Evolutionary conservation across 345 rosid genomes (phyloP).

Genomic region (Pugionium cornutum): DNA sequence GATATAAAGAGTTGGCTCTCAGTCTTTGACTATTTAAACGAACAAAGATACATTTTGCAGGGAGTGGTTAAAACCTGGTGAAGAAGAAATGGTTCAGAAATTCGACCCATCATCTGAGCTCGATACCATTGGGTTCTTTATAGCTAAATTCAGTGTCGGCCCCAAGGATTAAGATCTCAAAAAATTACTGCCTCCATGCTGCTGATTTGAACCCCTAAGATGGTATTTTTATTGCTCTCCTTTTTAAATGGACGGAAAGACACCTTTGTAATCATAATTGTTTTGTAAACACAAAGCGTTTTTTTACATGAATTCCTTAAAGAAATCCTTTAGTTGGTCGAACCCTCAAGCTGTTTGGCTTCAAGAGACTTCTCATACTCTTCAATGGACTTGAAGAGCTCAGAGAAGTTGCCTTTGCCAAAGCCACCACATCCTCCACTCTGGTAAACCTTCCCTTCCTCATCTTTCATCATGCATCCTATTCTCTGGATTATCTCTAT

Average conservation of each 20-base stretch:
- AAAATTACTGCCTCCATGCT: background rate
- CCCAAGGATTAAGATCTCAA: conserved; percentile 37
- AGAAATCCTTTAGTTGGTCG: background rate
- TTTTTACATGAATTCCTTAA: conserved; percentile 13
- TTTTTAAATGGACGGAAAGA: conserved; percentile 14
- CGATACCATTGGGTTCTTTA: conserved; percentile 93
- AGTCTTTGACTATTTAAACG: background rate
- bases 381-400: conserved; percentile 91
- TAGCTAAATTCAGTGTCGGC: conserved; percentile 79
- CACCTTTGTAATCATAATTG: background rate
- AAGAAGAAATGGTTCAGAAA: conserved; percentile 87
- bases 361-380: conserved; percentile 89
- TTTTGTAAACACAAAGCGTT: conserved; percentile 3
- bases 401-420: conserved; percentile 93
- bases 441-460: conserved; percentile 67
- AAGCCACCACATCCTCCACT: conserved; percentile 97
- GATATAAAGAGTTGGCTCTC: conserved; percentile 8
- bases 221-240: conserved; percentile 17
- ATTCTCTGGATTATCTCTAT: conserved; percentile 90
- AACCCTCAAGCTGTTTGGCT: conserved; percentile 46
- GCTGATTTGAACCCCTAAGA: background rate
- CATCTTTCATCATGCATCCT: conserved; percentile 77
- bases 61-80: conserved; percentile 95
- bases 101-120: conserved; percentile 87
- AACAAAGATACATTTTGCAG: conserved; percentile 37